These are phyloP conservation scores for Thuidium tamariscinum DNA, from an alignment of 225 moss, liverwort and hornwort species.

Conservation along the genomic window DNA sequence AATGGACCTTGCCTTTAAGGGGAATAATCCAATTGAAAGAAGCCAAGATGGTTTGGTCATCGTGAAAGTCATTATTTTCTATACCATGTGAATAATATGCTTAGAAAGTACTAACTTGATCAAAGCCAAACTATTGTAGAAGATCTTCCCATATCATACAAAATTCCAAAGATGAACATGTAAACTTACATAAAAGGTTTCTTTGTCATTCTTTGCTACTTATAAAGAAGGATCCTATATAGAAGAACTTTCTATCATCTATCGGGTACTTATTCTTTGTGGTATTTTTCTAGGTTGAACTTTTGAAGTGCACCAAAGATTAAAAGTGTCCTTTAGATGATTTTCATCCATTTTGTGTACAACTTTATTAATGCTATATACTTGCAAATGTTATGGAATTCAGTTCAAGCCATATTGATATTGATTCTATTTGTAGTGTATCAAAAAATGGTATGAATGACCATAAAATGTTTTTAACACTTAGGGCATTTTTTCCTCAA, in stretches of 20 bases:
- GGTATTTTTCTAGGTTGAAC: fast-evolving
- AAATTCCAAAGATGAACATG: not conserved
- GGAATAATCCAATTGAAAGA: too few relatives aligned
- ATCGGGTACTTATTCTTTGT: fast-evolving
- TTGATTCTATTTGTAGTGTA: not conserved
- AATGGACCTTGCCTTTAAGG: too few relatives aligned
- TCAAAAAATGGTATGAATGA: too few relatives aligned
- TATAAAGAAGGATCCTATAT: too few relatives aligned
- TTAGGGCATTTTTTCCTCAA: not conserved
- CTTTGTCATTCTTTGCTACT: too few relatives aligned
- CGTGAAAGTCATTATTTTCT: fast-evolving
- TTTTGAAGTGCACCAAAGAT: not conserved
- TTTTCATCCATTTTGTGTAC: too few relatives aligned
- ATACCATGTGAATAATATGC: not conserved
- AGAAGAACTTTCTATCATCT: not conserved
- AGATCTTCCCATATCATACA: not conserved
- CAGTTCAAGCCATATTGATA: not conserved
- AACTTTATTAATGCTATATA: too few relatives aligned
- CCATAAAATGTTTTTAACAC: not conserved
- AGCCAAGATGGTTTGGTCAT: too few relatives aligned
- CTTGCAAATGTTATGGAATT: not conserved
- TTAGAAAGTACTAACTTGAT: too few relatives aligned
- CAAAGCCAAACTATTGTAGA: not conserved
- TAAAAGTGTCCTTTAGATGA: not conserved
- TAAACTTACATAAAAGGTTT: not conserved